Evolutionary conservation across 495 filamentous ascomycete genomes (phyloP), one percentile per base, ranked within the genome.

Genomic region (Aspergillus indologenus): DNA sequence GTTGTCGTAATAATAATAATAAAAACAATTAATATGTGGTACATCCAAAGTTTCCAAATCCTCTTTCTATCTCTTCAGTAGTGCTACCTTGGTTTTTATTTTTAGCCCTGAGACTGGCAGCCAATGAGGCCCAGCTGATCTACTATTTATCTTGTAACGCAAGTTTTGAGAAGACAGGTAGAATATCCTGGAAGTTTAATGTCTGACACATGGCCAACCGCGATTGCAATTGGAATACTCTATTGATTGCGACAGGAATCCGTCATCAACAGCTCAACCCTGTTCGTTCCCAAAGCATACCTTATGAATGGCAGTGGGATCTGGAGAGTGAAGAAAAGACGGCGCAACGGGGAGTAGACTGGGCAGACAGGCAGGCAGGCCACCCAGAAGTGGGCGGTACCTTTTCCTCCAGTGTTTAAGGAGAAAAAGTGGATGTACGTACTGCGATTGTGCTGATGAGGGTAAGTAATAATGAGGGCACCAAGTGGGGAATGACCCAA

Each of bases 111-210:
- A 24, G 18, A 3, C 3, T 14, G 5, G 1, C 21, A 23, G 31
- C 65, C 65, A 67, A 67, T 67, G 44, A 56, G 61, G 51, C 11
- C 9, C 45, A 4, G 31, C 52, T 62, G 65, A 67, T 67, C 65
- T 67, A 67, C 65, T 64, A 48, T 45, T 48, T 53, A 29, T 58
- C 34, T 57, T 62, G 61, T 64, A 67, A 67, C 61, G 58, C 57
- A 54, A 57, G 61, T 59, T 60, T 62, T 58, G 57, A 64, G 61
- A 61, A 55, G 59, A 57, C 55, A 55, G 50, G 58, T 59, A 49
- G 58, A 64, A 64, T 59, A 54, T 60, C 63, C 57, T 59, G 54
- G 48, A 61, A 59, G 55, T 55, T 58, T 53, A 21, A 55, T 49
- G 55, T 52, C 44, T 54, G 51, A 43, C 29, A 52, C 34, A 46